phyloP scores from a whole-genome alignment of 306 rosid species.

The Arachis hypogaea region DNA sequence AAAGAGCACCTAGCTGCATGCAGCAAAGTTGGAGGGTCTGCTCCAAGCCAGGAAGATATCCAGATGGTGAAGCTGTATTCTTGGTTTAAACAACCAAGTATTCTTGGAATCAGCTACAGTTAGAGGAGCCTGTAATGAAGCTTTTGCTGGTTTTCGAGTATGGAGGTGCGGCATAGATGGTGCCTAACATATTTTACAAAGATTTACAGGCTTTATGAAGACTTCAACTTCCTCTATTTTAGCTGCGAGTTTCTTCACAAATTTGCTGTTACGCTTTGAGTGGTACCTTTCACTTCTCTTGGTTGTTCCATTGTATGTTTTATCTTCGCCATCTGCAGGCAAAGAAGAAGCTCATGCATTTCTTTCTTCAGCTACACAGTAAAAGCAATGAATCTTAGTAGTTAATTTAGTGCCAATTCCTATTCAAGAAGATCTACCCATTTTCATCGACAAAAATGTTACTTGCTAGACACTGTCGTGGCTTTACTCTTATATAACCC shows the following conservation, averaged over 20 bases:
- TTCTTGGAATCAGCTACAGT: slow-evolving; percentile 46
- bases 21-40: not conserved
- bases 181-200: slow-evolving; percentile 27
- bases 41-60: not conserved
- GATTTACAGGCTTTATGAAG: slow-evolving; percentile 29
- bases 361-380: slow-evolving; percentile 64
- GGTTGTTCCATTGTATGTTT: slow-evolving; percentile 32
- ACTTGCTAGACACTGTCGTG: not conserved
- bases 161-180: not conserved
- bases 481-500: slow-evolving; percentile 5
- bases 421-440: not conserved
- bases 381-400: slow-evolving; percentile 18
- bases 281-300: slow-evolving; percentile 32
- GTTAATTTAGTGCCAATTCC: not conserved
- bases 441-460: not conserved
- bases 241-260: slow-evolving; percentile 32
- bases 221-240: slow-evolving; percentile 15
- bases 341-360: slow-evolving; percentile 70
- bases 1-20: not conserved
- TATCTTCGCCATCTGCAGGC: slow-evolving; percentile 68
- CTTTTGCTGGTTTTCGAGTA: slow-evolving; percentile 11
- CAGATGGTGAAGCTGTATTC: slow-evolving; percentile 42
- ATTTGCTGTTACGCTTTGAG: not conserved
- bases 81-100: slow-evolving; percentile 42
- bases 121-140: slow-evolving; percentile 6